A percentile compares a stretch with the other conserved stretches of the same genome.
Conservation (phyloP, 2,329 filamentous ascomycete species). For the Trichothecium sympodiale region DNA sequence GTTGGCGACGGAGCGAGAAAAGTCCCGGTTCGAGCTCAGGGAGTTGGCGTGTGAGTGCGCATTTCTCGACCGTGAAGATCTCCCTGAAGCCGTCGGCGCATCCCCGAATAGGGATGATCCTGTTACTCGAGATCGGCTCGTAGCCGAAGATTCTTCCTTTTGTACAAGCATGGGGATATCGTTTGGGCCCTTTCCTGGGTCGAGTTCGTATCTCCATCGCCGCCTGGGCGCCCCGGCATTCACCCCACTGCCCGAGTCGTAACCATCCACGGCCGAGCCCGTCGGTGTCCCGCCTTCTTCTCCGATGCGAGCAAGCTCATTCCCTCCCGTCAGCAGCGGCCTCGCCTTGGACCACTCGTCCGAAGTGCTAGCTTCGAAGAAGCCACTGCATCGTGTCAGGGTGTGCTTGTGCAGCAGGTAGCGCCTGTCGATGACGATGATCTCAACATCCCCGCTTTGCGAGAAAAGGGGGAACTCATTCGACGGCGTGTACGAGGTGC, state of each 20-base stretch:
- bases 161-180: conserved; percentile 85
- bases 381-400: conserved; percentile 79
- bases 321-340: conserved; percentile 17
- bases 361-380: conserved; percentile 80
- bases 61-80: conserved; percentile 12
- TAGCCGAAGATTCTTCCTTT: conserved; percentile 40
- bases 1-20: conserved; percentile 83
- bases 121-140: neutral
- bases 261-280: conserved; percentile 9
- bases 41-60: conserved; percentile 44
- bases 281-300: conserved; percentile 21
- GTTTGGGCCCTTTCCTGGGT: conserved; percentile 58
- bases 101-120: neutral
- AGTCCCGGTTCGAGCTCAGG: conserved; percentile 34
- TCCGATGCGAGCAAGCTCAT: conserved; percentile 43
- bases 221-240: conserved; percentile 20
- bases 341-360: conserved; percentile 53
- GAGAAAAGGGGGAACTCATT: conserved; percentile 92
- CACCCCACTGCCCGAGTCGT: conserved; percentile 7
- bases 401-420: conserved; percentile 85
- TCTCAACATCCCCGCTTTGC: conserved; percentile 87
- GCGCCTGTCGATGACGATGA: conserved; percentile 65
- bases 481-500: conserved; percentile 55
- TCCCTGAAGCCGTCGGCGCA: neutral
- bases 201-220: conserved; percentile 81